Conservation (phyloP, 2,329 filamentous ascomycete genomes). For the Stagonosporopsis chrysanthemi region DNA sequence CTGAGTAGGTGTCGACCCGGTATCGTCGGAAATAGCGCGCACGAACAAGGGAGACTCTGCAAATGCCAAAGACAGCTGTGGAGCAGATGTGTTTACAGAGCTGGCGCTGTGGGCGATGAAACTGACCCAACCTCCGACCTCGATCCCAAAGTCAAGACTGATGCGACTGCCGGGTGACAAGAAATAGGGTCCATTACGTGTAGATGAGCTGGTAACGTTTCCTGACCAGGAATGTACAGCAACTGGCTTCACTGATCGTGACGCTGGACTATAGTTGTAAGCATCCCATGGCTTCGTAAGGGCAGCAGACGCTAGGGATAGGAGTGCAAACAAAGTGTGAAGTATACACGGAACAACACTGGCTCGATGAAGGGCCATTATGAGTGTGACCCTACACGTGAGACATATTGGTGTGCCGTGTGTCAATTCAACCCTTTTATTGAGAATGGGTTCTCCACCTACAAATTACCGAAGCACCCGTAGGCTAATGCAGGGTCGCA, state of each 20-base stretch:
- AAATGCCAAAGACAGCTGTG: constrained; percentile 24
- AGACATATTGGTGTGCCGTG: neutral
- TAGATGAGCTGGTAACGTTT: constrained; percentile 16
- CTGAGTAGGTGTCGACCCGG: constrained; percentile 19
- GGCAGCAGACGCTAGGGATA: neutral
- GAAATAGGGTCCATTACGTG: constrained; percentile 15
- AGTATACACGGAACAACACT: neutral
- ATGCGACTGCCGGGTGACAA: constrained; percentile 10
- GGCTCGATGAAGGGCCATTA: neutral
- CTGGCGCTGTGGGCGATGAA: constrained; percentile 3
- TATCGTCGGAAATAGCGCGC: constrained; percentile 25
- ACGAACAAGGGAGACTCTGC: constrained; percentile 25
- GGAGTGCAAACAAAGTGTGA: neutral
- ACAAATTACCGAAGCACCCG: neutral
- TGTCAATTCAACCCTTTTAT: neutral
- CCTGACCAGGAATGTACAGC: constrained; percentile 16
- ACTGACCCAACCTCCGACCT: constrained; percentile 26
- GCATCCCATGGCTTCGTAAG: constrained; percentile 17
- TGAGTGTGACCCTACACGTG: neutral
- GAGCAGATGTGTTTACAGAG: constrained; percentile 2
- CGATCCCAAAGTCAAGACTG: constrained; percentile 24
- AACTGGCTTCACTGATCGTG: constrained; percentile 17
- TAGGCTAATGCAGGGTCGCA: constrained; percentile 7
- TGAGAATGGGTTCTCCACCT: neutral
- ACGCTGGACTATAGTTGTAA: constrained; percentile 21